Conservation (phyloP, 441 rosid species). For the Erodium moschatum region DNA sequence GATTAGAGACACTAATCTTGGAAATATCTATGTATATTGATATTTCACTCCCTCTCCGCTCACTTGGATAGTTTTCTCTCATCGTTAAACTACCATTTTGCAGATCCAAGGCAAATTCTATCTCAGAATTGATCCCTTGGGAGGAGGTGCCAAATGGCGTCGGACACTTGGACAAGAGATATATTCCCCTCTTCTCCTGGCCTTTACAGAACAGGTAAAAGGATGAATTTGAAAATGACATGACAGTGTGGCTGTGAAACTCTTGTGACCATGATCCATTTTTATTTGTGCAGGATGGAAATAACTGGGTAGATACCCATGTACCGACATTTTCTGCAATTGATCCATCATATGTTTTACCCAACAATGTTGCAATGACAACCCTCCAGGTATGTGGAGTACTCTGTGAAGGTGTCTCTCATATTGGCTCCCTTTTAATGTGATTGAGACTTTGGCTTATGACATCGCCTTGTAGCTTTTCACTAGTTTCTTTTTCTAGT, state of each 20-base stretch:
- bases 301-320: slow-evolving; percentile 39
- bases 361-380: slow-evolving; percentile 46
- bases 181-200: slow-evolving; percentile 60
- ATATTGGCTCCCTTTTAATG: slow-evolving; percentile 6
- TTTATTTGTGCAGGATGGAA: slow-evolving; percentile 41
- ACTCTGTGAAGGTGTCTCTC: not conserved
- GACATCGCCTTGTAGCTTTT: not conserved
- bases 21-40: not conserved
- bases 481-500: not conserved
- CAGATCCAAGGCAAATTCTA: slow-evolving; percentile 59
- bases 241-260: slow-evolving; percentile 6
- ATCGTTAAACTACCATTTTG: slow-evolving; percentile 14
- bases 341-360: slow-evolving; percentile 53
- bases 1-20: not conserved
- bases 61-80: slow-evolving; percentile 5
- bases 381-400: slow-evolving; percentile 46
- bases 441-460: not conserved
- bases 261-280: slow-evolving; percentile 16
- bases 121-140: slow-evolving; percentile 44
- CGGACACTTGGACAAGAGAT: slow-evolving; percentile 42
- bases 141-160: slow-evolving; percentile 80
- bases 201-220: slow-evolving; percentile 62
- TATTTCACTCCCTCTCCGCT: not conserved
- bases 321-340: slow-evolving; percentile 42
- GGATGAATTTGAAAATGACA: slow-evolving; percentile 15